Percentiles rank a stretch among this genome's conserved stretches.
Evolutionary conservation across 305 asterid species (phyloP).

Genomic region (Vinca major): DNA sequence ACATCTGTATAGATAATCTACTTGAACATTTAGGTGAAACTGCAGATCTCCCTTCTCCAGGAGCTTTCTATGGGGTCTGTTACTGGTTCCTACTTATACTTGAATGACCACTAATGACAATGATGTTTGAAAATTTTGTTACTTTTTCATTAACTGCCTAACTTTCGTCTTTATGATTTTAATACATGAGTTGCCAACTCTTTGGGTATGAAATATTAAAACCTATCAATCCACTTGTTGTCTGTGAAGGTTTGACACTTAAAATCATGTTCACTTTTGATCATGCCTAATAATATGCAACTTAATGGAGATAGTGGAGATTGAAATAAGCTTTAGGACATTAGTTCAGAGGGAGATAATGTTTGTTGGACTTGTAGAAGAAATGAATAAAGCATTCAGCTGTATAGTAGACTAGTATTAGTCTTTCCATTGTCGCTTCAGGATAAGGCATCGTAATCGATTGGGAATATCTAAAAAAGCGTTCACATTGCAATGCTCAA

Average conservation of each 20-base stretch:
- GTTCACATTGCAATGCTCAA: not conserved
- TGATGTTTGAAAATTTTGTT: not conserved
- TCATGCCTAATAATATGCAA: not conserved
- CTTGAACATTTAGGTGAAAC: conserved; percentile 43
- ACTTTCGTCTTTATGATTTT: not conserved
- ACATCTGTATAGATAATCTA: conserved; percentile 71
- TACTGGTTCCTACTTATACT: conserved; percentile 1
- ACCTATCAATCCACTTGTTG: not conserved
- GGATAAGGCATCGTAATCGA: not conserved
- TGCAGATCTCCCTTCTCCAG: conserved; percentile 48
- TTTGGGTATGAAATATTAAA: not conserved
- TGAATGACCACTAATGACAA: not conserved
- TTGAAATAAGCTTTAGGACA: not conserved
- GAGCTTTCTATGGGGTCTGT: conserved; percentile 91
- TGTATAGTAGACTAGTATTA: not conserved
- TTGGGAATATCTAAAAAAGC: not conserved
- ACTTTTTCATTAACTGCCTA: too few species aligned
- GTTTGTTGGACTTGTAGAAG: not conserved
- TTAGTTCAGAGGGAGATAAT: not conserved
- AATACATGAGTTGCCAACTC: not conserved
- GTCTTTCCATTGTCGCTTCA: not conserved
- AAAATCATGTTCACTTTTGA: not conserved
- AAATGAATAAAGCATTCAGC: not conserved
- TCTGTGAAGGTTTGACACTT: not conserved
- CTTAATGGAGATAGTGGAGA: conserved; percentile 1